phyloP scores from a whole-genome alignment of 169 alveolate genomes.

The Plasmodium blacklocki region DNA sequence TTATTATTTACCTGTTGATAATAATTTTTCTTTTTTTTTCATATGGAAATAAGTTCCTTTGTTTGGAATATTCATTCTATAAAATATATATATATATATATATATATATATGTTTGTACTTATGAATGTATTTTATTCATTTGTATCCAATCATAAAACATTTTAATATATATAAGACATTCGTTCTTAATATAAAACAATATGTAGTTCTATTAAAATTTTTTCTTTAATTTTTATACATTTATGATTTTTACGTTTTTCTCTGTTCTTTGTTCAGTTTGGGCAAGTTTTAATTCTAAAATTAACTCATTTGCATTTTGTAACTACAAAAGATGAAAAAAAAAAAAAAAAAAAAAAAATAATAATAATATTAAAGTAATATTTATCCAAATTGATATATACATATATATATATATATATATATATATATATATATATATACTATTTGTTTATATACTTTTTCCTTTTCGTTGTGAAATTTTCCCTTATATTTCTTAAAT shows the following conservation, averaged over 20 bases:
- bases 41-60: slow-evolving; percentile 3
- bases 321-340: slow-evolving; percentile 22
- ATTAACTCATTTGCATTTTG: slow-evolving; percentile 16
- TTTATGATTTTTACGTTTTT: no score
- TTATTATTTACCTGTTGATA: slow-evolving; percentile 20
- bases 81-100: not conserved
- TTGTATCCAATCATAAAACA: no score
- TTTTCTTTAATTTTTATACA: no score
- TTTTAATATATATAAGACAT: no score
- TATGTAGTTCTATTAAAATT: no score
- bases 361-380: no score
- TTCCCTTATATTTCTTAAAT: slow-evolving; percentile 13
- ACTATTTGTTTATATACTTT: slow-evolving; percentile 18
- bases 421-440: not conserved
- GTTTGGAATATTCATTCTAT: slow-evolving; percentile 7
- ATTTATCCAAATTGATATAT: not conserved
- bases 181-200: no score
- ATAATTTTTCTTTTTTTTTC: slow-evolving; percentile 13
- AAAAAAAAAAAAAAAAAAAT: not conserved
- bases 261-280: not conserved
- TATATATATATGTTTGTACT: no score
- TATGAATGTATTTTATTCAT: no score
- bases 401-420: no score
- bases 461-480: slow-evolving; percentile 17
- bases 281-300: slow-evolving; percentile 24